Conservation (phyloP, 441 rosid species). For the Isatis lusitanica region DNA sequence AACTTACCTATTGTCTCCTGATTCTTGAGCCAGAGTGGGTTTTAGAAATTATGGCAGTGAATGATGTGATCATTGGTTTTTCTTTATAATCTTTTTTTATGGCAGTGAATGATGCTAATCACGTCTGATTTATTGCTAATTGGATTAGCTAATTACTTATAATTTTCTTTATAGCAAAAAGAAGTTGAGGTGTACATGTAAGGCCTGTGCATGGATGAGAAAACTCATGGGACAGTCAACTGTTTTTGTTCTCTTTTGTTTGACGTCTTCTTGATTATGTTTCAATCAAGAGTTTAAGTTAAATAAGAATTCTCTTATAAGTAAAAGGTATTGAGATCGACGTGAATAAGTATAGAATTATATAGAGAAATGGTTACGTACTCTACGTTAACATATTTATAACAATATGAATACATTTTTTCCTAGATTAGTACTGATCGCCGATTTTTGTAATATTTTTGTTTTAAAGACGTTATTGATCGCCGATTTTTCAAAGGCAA, state of each 20-base stretch:
- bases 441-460: too few species aligned
- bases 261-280: slow-evolving; percentile 22
- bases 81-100: background rate
- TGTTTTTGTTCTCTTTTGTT: slow-evolving; percentile 30
- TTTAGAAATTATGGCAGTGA: slow-evolving; percentile 13
- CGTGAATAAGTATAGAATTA: background rate
- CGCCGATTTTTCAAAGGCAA: too few species aligned
- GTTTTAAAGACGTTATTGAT: too few species aligned
- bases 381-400: background rate
- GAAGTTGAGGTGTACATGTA: slow-evolving; percentile 19
- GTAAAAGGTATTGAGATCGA: background rate
- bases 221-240: slow-evolving; percentile 18
- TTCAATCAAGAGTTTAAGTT: background rate
- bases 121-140: background rate
- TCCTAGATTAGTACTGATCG: too few species aligned
- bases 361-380: background rate
- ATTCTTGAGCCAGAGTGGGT: slow-evolving; percentile 36
- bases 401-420: background rate
- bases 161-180: background rate
- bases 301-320: background rate
- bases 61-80: slow-evolving; percentile 11
- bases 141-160: background rate
- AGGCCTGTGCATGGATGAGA: slow-evolving; percentile 27
- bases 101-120: slow-evolving; percentile 7
- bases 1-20: slow-evolving; percentile 17